Conservation (phyloP, 441 rosid genomes). For the Erysimum pusillum region DNA sequence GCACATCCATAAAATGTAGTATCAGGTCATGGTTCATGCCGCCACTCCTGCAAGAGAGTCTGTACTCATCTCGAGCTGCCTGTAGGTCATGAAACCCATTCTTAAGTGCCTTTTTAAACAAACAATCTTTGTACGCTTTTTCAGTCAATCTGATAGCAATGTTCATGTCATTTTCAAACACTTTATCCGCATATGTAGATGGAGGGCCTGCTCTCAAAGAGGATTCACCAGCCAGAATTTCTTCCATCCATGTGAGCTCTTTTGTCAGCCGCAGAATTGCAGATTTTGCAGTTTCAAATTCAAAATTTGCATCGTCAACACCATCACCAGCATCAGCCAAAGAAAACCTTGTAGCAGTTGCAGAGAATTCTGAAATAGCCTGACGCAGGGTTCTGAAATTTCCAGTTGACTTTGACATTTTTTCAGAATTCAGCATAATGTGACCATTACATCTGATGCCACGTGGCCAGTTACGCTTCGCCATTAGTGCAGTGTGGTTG, state of each 20-base stretch:
- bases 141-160: constrained; percentile 82
- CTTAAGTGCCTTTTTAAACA: constrained; percentile 95
- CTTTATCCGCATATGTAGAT: constrained; percentile 82
- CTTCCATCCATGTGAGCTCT: constrained; percentile 94
- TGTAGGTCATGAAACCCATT: constrained; percentile 92
- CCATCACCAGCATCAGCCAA: constrained; percentile 98
- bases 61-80: constrained; percentile 93
- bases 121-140: constrained; percentile 66
- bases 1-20: constrained; percentile 86
- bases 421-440: constrained; percentile 93
- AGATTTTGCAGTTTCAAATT: constrained; percentile 86
- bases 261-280: constrained; percentile 88
- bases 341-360: constrained; percentile 87
- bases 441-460: constrained; percentile 96
- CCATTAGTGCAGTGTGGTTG: constrained; percentile 92
- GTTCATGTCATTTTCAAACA: constrained; percentile 88
- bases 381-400: constrained; percentile 87
- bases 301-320: constrained; percentile 95
- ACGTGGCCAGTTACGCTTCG: constrained; percentile 82
- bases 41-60: constrained; percentile 77
- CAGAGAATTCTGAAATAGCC: constrained; percentile 87
- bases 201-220: constrained; percentile 76
- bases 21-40: constrained; percentile 80
- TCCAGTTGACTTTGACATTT: constrained; percentile 98
- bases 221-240: constrained; percentile 58